Evolutionary conservation across 495 filamentous ascomycete species (phyloP).

Genomic region (Aspergillus sclerotioniger): DNA sequence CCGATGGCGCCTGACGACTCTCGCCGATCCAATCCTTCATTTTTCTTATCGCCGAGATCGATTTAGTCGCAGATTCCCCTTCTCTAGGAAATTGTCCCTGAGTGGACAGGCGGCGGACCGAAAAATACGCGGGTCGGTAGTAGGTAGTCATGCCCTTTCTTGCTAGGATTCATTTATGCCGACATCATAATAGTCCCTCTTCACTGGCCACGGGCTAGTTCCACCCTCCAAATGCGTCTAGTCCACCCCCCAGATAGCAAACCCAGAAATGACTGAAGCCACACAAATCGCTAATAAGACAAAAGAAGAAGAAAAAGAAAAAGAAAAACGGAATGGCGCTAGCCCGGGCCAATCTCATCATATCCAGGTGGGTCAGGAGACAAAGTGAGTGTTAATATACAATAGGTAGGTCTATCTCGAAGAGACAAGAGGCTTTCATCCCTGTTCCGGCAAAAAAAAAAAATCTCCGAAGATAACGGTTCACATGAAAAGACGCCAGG

Average conservation of each 20-base stretch:
- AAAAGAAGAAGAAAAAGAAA: background rate
- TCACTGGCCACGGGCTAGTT: background rate
- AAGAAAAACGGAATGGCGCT: background rate
- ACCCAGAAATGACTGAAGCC: background rate
- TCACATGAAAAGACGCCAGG: conserved; percentile 83
- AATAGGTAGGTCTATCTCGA: no score
- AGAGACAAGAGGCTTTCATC: no score
- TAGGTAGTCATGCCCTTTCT: background rate
- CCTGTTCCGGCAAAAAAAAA: background rate
- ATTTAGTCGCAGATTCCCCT: no score
- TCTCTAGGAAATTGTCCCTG: no score
- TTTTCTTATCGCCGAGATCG: no score
- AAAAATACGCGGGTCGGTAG: no score
- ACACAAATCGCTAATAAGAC: background rate
- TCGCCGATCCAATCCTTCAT: no score
- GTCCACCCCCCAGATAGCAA: background rate
- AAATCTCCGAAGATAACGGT: background rate
- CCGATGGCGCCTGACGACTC: no score
- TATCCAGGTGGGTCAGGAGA: background rate
- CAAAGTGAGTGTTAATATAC: no score
- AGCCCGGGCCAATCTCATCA: background rate
- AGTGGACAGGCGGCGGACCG: no score
- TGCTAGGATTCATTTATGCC: background rate
- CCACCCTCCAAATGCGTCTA: background rate
- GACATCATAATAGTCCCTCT: background rate